phyloP scores from a whole-genome alignment of 805 yeast species.

The Candida taoyuanica region DNA sequence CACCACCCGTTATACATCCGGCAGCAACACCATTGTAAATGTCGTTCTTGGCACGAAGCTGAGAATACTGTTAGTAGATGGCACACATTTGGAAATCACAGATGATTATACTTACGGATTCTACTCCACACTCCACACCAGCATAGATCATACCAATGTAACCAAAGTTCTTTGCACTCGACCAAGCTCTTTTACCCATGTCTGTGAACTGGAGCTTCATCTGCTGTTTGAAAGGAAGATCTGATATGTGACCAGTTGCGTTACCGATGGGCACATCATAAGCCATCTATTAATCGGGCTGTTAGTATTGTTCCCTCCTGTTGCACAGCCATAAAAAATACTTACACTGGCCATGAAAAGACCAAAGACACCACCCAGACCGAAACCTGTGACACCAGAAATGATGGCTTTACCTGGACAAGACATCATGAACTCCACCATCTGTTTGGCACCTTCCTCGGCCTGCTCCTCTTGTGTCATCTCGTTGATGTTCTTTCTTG shows the following conservation, averaged over 20 bases:
- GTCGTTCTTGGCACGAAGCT: slow-evolving; percentile 77
- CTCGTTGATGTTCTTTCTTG: slow-evolving; percentile 50
- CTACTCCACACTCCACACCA: slow-evolving; percentile 89
- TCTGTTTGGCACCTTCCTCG: slow-evolving; percentile 77
- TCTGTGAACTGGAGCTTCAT: slow-evolving; percentile 86
- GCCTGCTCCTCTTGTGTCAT: slow-evolving; percentile 93
- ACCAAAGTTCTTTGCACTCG: slow-evolving; percentile 92
- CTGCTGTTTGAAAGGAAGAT: slow-evolving; percentile 88
- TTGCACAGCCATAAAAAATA: too few relatives aligned
- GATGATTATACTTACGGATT: slow-evolving; percentile 39
- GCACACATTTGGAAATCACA: background rate
- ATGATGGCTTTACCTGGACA: slow-evolving; percentile 93
- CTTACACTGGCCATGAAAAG: slow-evolving; percentile 72
- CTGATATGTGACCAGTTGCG: slow-evolving; percentile 58
- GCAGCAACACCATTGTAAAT: slow-evolving; percentile 88
- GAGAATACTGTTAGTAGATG: slow-evolving; percentile 1
- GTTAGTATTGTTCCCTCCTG: too few relatives aligned
- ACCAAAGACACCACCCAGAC: slow-evolving; percentile 93
- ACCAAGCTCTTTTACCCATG: slow-evolving; percentile 85
- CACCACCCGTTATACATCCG: slow-evolving; percentile 97
- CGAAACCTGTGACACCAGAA: slow-evolving; percentile 93
- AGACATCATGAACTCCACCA: slow-evolving; percentile 81
- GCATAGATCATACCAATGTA: slow-evolving; percentile 86
- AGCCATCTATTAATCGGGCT: slow-evolving; percentile 49
- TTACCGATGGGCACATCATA: slow-evolving; percentile 75